Conservation (phyloP, 805 yeast genomes). For the Huiozyma sinensis region DNA sequence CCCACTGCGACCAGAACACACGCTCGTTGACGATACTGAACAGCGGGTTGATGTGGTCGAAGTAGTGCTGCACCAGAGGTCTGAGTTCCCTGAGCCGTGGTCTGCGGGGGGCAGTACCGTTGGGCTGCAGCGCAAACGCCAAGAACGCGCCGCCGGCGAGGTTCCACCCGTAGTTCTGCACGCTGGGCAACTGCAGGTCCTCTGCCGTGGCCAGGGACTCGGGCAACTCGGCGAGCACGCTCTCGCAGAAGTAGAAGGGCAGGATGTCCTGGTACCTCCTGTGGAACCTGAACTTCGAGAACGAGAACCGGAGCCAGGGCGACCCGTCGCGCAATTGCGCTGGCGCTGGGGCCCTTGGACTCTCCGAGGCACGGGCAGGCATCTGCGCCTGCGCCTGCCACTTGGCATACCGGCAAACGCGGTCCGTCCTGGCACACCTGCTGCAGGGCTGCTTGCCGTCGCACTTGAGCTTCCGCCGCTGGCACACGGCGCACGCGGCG, state of each 20-base stretch:
- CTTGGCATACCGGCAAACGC: constrained; percentile 7
- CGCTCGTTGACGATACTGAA: constrained; percentile 43
- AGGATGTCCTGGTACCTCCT: constrained; percentile 37
- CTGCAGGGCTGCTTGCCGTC: constrained; percentile 16
- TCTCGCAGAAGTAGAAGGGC: constrained; percentile 31
- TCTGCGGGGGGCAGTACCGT: constrained; percentile 9
- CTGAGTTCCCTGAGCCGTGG: no score
- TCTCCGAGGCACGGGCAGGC: background rate
- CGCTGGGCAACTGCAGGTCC: constrained; percentile 37
- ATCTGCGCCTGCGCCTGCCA: background rate
- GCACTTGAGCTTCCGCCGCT: constrained; percentile 19
- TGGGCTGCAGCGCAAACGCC: constrained; percentile 14
- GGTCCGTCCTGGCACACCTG: constrained; percentile 10
- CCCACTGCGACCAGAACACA: constrained; percentile 41
- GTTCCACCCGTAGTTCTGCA: constrained; percentile 59
- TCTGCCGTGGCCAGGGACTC: constrained; percentile 24
- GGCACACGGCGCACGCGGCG: constrained; percentile 18
- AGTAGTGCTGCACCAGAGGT: constrained; percentile 7
- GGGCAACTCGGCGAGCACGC: constrained; percentile 27
- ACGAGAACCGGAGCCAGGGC: constrained; percentile 26
- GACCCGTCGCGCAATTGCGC: constrained; percentile 1
- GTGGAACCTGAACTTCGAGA: constrained; percentile 37
- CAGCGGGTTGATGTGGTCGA: constrained; percentile 42
- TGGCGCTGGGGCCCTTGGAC: background rate
- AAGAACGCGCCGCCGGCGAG: constrained; percentile 48